Base-by-base conservation (phyloP, 1,284 basidiomycete genomes). In the Caloboletus inedulis region DNA sequence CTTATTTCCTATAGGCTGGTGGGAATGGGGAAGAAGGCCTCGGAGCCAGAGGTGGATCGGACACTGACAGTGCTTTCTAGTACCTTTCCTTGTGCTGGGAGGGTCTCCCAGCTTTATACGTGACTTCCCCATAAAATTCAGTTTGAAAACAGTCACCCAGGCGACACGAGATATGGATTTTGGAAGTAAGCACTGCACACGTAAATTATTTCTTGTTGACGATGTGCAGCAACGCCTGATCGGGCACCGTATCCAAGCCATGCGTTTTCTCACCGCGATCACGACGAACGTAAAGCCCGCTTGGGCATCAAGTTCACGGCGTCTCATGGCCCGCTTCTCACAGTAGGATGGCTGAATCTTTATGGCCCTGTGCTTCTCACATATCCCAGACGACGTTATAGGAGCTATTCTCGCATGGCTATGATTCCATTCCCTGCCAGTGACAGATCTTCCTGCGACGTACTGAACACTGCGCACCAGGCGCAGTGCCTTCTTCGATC, bases 401-500 rank as follows among this genome's bases (percentile, higher is more conserved):
- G 50, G 52, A 35, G 49, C 30, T 51, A 43, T 59, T 55, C 62
- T 45, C 41, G 57, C 60, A 61, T 50, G 52, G 49, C 35, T 10
- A 31, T 37, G 51, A 42, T 65, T 64, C 61, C 64, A 64, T 67
- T 65, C 55, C 51, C 47, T 59, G 43, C 50, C 39, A 29, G 42
- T 52, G 47, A 44, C 50, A 29, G 30, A 25, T 48, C 49, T 39
- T 62, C 59, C 37, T n/a, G 30, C 41, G 66, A 65, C 59, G 62
- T 61, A 62, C 53, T 58, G 34, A 46, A 35, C 23, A 53, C 51
- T 55, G 48, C 50, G 51, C 40, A 49, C 47, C 34, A 55, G 19
- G 43, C 52, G 53, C 62, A 68, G 63, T 37, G 54, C 47, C 62
- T 68, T 59, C 64, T 61, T 55, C 55, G 58, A 68, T 66, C 65